phyloP scores from a whole-genome alignment of 257 asterid genomes.

The Solanum appendiculatum region DNA sequence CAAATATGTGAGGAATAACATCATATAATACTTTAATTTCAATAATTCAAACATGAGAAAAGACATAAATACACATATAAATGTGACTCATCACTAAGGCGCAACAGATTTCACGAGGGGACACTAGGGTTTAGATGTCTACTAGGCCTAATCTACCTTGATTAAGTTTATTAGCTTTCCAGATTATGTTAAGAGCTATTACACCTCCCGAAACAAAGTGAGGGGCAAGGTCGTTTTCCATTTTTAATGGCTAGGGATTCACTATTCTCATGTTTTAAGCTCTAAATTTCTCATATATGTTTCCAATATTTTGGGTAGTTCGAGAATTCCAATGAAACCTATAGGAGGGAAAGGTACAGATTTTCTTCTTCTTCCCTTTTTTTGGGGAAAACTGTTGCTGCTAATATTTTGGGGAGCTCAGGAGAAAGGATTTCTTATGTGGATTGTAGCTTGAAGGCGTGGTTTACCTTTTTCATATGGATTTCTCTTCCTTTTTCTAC shows the following conservation, averaged over 20 bases:
- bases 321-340: background rate
- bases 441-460: background rate
- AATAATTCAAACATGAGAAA: no score
- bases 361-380: background rate
- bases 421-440: background rate
- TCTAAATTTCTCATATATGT: background rate
- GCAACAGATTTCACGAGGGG: background rate
- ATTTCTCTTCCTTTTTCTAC: background rate
- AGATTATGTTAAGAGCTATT: no score
- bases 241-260: background rate
- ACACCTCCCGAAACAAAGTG: no score
- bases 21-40: no score
- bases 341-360: background rate
- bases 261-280: background rate
- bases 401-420: background rate
- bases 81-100: background rate
- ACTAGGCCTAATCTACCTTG: background rate
- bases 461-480: background rate
- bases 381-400: background rate
- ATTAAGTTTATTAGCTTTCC: no score
- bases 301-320: background rate
- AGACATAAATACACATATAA: no score
- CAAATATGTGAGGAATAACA: no score
- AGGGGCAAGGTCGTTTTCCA: no score
- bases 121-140: background rate